These are phyloP conservation scores for Fraxinus quadrangulata DNA, from an alignment of 257 asterid species.

Conservation along the genomic window DNA sequence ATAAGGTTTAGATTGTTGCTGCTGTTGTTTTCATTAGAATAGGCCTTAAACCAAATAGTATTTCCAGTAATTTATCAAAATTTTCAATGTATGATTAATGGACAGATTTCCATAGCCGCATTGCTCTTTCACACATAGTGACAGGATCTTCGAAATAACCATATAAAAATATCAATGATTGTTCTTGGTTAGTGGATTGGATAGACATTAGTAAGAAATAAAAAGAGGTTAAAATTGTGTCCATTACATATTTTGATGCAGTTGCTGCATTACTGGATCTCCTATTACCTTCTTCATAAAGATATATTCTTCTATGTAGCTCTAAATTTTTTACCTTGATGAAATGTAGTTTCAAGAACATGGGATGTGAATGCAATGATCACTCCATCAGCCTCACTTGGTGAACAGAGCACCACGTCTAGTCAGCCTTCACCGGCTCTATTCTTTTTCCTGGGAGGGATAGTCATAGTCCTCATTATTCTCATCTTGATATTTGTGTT, in stretches of 20 bases:
- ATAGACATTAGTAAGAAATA: not conserved
- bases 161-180: not conserved
- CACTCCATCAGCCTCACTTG: constrained; percentile 41
- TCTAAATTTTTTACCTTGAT: not conserved
- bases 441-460: constrained; percentile 53
- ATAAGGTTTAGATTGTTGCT: not conserved
- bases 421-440: constrained; percentile 41
- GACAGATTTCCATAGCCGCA: not conserved
- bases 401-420: constrained; percentile 37
- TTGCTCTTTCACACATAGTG: not conserved
- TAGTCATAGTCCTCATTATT: constrained; percentile 45
- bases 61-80: not conserved
- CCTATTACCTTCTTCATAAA: not conserved
- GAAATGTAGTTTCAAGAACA: constrained; percentile 16
- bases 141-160: not conserved
- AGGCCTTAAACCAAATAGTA: not conserved
- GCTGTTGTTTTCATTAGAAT: not conserved
- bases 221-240: not conserved
- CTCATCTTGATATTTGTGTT: constrained; percentile 45
- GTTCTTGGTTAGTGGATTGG: no score
- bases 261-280: not conserved
- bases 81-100: no score
- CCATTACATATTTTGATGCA: not conserved
- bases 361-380: constrained; percentile 32
- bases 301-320: not conserved